Evolutionary conservation across 805 yeast species (phyloP).

Genomic region (Schizosaccharomyces cryophilus): DNA sequence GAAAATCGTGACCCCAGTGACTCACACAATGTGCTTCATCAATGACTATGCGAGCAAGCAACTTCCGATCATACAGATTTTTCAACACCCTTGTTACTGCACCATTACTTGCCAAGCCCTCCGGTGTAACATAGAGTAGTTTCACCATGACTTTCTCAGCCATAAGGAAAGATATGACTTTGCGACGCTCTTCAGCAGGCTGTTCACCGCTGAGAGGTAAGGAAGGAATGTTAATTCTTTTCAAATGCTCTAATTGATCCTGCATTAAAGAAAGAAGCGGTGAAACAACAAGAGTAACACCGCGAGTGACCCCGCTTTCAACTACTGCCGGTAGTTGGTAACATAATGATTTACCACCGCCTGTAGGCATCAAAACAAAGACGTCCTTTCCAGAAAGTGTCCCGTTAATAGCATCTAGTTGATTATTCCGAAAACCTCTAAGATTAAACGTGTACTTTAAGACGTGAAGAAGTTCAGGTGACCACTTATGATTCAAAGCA

Average conservation of each 20-base stretch:
- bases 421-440: slow-evolving; percentile 50
- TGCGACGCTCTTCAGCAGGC: slow-evolving; percentile 33
- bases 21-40: slow-evolving; percentile 98
- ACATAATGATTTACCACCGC: slow-evolving; percentile 92
- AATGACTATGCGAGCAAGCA: slow-evolving; percentile 65
- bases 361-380: slow-evolving; percentile 93
- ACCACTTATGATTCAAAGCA: slow-evolving; percentile 24
- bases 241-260: slow-evolving; percentile 73
- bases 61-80: slow-evolving; percentile 26
- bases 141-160: slow-evolving; percentile 33
- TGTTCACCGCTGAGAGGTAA: slow-evolving; percentile 73
- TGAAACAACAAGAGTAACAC: slow-evolving; percentile 77
- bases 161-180: slow-evolving; percentile 34
- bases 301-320: slow-evolving; percentile 44
- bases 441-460: slow-evolving; percentile 39
- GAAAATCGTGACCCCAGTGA: slow-evolving; percentile 95
- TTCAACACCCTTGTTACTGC: slow-evolving; percentile 41
- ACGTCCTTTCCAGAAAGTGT: slow-evolving; percentile 61
- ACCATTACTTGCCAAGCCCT: slow-evolving; percentile 60
- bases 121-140: slow-evolving; percentile 75
- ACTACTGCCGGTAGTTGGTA: slow-evolving; percentile 86
- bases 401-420: slow-evolving; percentile 64
- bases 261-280: slow-evolving; percentile 93
- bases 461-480: slow-evolving; percentile 37
- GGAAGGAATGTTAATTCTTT: slow-evolving; percentile 44